These are phyloP conservation scores for Aspergillus sp. DNA, from an alignment of 2,329 filamentous ascomycete species.

Conservation along the genomic window DNA sequence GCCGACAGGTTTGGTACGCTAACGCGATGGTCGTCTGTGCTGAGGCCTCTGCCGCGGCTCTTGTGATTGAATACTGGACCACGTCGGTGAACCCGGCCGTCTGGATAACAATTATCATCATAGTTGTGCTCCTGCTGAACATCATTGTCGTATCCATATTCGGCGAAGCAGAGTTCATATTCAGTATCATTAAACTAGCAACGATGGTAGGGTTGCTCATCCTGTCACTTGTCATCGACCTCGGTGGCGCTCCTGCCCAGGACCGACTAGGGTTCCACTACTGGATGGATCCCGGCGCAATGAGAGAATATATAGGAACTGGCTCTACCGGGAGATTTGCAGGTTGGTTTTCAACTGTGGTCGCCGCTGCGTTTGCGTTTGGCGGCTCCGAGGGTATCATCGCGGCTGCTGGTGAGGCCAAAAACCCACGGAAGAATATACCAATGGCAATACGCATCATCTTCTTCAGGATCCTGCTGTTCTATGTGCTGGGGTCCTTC, in stretches of 20 bases:
- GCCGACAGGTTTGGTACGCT: no score
- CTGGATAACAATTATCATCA: slow-evolving; percentile 57
- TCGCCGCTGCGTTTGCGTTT: slow-evolving; percentile 29
- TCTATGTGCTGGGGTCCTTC: no score
- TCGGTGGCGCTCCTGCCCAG: slow-evolving; percentile 32
- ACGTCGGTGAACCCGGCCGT: slow-evolving; percentile 64
- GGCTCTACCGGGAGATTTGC: slow-evolving; percentile 36
- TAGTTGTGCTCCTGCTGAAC: slow-evolving; percentile 22
- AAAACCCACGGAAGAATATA: slow-evolving; percentile 40
- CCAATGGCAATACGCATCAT: slow-evolving; percentile 17
- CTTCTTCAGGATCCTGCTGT: no score
- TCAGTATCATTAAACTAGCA: slow-evolving; percentile 33
- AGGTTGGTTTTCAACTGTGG: slow-evolving; percentile 39
- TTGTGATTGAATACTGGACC: slow-evolving; percentile 80
- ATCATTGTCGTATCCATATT: slow-evolving; percentile 34
- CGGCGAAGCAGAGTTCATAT: slow-evolving; percentile 33
- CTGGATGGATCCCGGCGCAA: slow-evolving; percentile 35
- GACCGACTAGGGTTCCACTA: slow-evolving; percentile 36
- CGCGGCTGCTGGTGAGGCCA: slow-evolving; percentile 42
- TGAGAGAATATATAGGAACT: slow-evolving; percentile 32
- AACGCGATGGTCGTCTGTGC: no score
- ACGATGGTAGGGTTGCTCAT: slow-evolving; percentile 32
- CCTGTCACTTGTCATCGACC: slow-evolving; percentile 33
- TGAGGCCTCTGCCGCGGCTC: slow-evolving; percentile 62
- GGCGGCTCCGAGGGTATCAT: slow-evolving; percentile 43